Evolutionary conservation across 2,329 filamentous ascomycete genomes (phyloP).

Genomic region (Nemania serpens): DNA sequence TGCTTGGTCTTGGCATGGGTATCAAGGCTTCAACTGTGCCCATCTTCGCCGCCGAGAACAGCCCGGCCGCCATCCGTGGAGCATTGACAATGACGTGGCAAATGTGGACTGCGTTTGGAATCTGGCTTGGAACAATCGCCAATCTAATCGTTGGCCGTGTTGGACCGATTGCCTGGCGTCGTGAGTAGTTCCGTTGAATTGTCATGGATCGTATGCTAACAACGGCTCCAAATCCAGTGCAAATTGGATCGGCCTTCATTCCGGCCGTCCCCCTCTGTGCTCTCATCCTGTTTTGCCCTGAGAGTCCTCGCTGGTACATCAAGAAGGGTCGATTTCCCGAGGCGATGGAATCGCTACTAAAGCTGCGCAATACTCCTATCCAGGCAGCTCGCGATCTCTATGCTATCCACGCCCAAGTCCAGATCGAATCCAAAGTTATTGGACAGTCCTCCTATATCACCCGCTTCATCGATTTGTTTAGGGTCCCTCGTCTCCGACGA

Average conservation of each 20-base stretch:
- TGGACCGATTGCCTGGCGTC: conserved; percentile 42
- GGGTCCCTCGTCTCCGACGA: conserved; percentile 68
- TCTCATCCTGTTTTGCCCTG: conserved; percentile 68
- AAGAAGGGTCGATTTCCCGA: conserved; percentile 66
- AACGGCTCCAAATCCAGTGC: conserved; percentile 17
- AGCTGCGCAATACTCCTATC: conserved; percentile 59
- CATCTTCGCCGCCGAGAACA: conserved; percentile 76
- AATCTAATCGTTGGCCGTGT: conserved; percentile 57
- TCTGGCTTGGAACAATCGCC: conserved; percentile 63
- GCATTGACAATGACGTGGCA: conserved; percentile 86
- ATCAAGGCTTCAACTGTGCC: conserved; percentile 73
- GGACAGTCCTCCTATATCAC: conserved; percentile 59
- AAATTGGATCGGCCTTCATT: conserved; percentile 59
- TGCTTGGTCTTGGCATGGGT: conserved; percentile 78
- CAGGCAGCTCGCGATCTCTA: conserved; percentile 66
- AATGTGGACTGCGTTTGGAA: conserved; percentile 66
- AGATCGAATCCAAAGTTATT: conserved; percentile 60
- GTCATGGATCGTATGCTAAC: conserved; percentile 1
- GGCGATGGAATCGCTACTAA: conserved; percentile 61
- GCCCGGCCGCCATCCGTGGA: conserved; percentile 70
- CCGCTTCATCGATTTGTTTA: conserved; percentile 69
- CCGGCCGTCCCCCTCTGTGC: conserved; percentile 60
- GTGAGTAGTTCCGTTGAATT: conserved; percentile 18
- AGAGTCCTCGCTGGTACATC: conserved; percentile 69
- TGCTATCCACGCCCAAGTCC: conserved; percentile 67